Evolutionary conservation across 1,284 basidiomycete species (phyloP).

Genomic region (Boletellus dicymbophilus): DNA sequence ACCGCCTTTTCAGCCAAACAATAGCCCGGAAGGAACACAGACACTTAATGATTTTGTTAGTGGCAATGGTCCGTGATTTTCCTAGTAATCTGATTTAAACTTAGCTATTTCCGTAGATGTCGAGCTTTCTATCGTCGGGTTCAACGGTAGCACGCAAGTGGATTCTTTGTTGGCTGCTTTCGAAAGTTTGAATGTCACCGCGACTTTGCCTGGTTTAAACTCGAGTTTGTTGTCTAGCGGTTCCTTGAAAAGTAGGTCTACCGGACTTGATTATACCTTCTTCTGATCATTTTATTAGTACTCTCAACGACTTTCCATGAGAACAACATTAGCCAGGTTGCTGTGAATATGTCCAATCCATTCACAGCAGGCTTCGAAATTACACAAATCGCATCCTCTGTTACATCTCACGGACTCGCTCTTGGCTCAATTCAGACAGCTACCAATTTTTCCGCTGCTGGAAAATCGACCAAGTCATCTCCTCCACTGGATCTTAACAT

Average conservation of each 20-base stretch:
- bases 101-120: slow-evolving; percentile 43
- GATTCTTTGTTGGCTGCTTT: slow-evolving; percentile 66
- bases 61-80: slow-evolving; percentile 42
- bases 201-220: slow-evolving; percentile 64
- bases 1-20: slow-evolving; percentile 51
- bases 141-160: slow-evolving; percentile 60
- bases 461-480: slow-evolving; percentile 59
- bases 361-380: slow-evolving; percentile 66
- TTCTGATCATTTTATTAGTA: slow-evolving; percentile 40
- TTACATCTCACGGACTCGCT: slow-evolving; percentile 63
- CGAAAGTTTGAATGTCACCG: slow-evolving; percentile 57
- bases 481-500: slow-evolving; percentile 63
- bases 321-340: slow-evolving; percentile 69
- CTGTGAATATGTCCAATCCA: slow-evolving; percentile 68
- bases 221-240: slow-evolving; percentile 59
- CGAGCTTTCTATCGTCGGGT: slow-evolving; percentile 55
- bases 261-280: neutral
- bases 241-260: slow-evolving; percentile 48
- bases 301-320: slow-evolving; percentile 64
- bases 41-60: slow-evolving; percentile 75
- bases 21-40: slow-evolving; percentile 58
- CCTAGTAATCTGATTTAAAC: slow-evolving; percentile 2
- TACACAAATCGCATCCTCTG: slow-evolving; percentile 63
- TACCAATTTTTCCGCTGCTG: slow-evolving; percentile 55
- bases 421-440: slow-evolving; percentile 65